Percentiles rank a stretch among this genome's conserved stretches.
Conservation (phyloP, 495 filamentous ascomycete genomes). For the Penicillium alfredii region DNA sequence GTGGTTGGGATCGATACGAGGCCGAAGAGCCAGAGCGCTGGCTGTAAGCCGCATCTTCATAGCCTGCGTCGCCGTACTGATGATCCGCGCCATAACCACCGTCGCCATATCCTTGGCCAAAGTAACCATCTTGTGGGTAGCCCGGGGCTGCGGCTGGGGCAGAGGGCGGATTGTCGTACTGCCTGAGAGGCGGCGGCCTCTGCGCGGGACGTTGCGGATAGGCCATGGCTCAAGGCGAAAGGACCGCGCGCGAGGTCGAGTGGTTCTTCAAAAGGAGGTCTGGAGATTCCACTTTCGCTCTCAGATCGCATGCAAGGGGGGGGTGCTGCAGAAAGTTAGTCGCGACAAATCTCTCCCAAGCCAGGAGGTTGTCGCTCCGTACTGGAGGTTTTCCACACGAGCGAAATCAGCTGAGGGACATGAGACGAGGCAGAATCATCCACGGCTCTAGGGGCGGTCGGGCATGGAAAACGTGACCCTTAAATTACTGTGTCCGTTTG, state of each 20-base stretch:
- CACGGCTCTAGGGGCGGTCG: too few species aligned
- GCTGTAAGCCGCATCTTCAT: slow-evolving; percentile 42
- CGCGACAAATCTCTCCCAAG: too few species aligned
- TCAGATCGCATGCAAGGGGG: slow-evolving; percentile 26
- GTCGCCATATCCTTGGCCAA: too few species aligned
- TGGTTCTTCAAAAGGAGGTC: too few species aligned
- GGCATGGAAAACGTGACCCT: too few species aligned
- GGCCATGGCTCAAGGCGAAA: slow-evolving; percentile 25
- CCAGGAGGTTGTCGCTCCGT: too few species aligned
- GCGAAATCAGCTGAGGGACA: too few species aligned
- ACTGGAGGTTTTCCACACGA: too few species aligned
- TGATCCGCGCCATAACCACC: slow-evolving; percentile 42
- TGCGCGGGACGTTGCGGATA: slow-evolving; percentile 27
- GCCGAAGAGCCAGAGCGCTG: slow-evolving; percentile 33
- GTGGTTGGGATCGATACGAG: slow-evolving; percentile 31
- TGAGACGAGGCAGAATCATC: too few species aligned
- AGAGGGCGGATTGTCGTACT: slow-evolving; percentile 40
- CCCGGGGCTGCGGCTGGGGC: slow-evolving; percentile 25
- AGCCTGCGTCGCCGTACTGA: slow-evolving; percentile 39
- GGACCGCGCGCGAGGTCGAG: neutral
- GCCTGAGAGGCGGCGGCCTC: slow-evolving; percentile 46
- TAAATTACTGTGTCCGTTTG: too few species aligned
- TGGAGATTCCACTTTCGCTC: too few species aligned
- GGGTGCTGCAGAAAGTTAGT: slow-evolving; percentile 7
- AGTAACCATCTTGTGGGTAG: slow-evolving; percentile 46